These are phyloP conservation scores for Bullera alba DNA, from an alignment of 768 basidiomycete species.

Conservation along the genomic window DNA sequence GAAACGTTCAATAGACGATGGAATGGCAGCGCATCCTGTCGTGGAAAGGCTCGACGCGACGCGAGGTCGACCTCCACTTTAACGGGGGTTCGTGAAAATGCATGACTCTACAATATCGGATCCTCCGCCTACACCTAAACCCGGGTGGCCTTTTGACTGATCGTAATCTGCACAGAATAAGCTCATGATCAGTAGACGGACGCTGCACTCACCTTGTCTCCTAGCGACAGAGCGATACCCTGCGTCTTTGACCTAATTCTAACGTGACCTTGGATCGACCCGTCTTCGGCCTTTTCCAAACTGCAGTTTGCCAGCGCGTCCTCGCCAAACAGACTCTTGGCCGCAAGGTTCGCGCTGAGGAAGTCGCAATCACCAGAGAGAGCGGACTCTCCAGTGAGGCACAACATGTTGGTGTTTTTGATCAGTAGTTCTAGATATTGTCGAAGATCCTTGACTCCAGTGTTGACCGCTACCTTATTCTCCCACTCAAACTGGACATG, in stretches of 20 bases:
- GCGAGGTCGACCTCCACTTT: too few species aligned
- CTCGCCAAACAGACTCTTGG: conserved; percentile 91
- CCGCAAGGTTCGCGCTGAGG: conserved; percentile 94
- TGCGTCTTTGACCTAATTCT: conserved; percentile 96
- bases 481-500: conserved; percentile 99
- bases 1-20: background rate
- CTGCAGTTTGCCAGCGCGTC: conserved; percentile 93
- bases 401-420: conserved; percentile 96
- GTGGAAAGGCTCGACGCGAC: too few species aligned
- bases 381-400: conserved; percentile 78
- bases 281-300: conserved; percentile 76
- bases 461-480: conserved; percentile 92
- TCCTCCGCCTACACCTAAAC: conserved; percentile 7
- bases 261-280: conserved; percentile 82
- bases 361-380: conserved; percentile 95
- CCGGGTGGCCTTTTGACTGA: conserved; percentile 35
- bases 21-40: conserved; percentile 1
- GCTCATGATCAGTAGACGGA: background rate
- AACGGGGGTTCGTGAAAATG: too few species aligned
- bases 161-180: conserved; percentile 5
- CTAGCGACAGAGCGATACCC: conserved; percentile 88
- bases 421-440: conserved; percentile 90
- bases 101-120: too few species aligned
- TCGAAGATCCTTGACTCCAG: conserved; percentile 67
- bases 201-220: conserved; percentile 39